Base-by-base conservation (phyloP, 306 rosid species). In the Senna tora region DNA sequence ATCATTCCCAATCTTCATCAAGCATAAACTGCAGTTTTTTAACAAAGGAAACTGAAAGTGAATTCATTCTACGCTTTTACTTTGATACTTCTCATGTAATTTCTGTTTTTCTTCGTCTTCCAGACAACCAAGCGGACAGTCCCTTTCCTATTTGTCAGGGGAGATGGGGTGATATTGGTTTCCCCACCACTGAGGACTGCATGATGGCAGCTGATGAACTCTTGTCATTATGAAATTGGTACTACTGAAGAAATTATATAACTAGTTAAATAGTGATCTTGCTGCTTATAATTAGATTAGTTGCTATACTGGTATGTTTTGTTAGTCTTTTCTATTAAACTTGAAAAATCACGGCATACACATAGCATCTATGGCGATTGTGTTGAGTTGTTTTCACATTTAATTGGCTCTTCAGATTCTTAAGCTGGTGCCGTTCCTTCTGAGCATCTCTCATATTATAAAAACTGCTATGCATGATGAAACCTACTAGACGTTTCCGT, bases 111-210 rank as follows among this genome's bases (percentile, higher is more conserved):
- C n/a, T n/a, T 67, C 67, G 45, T 64, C 49, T 85, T 78, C 58
- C 96, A 95, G 99, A 88, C 99, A 59, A 91, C 97, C 21, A 88
- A 52, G 89, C 83, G 99, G 22, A 91, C 87, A 0, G 93, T 95
- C 67, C 99, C 99, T 5, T 95, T 89, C 84, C 96, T 95, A 60
- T 95, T 95, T 78, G 97, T 95, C 11, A 89, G 99, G 85, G 99
- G 99, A 64, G 97, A 95, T 65, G 99, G 99, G 36, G 99, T 95
- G 68, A 95, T 95, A 75, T 87, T 95, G 74, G 99, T 95, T 76
- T 95, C 99, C 10, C 99, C 99, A 1, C 99, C 99, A 39, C 79
- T 95, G 64, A 89, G 99, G 85, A 95, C 97, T 17, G 96, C 93
- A 65, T 91, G 85, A 85, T 59, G 64, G 69, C 83, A 50, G 51